Conservation (phyloP, 2,329 filamentous ascomycete species). For the Madurella mycetomatis region DNA sequence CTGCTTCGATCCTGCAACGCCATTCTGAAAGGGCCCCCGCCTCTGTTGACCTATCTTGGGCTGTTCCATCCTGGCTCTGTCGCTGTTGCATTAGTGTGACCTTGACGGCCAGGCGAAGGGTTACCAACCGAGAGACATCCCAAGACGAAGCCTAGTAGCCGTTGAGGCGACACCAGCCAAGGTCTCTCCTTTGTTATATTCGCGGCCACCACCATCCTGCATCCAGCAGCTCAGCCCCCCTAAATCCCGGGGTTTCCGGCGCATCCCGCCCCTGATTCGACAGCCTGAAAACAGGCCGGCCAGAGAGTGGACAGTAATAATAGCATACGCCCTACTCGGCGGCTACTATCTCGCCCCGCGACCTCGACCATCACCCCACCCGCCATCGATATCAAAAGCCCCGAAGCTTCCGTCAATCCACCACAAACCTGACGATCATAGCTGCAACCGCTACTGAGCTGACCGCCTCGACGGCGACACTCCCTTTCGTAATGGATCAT, state of each 20-base stretch:
- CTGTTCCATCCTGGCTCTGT: too few species aligned
- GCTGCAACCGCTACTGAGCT: neutral
- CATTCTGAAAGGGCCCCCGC: too few species aligned
- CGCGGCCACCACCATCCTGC: too few species aligned
- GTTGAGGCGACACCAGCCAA: too few species aligned
- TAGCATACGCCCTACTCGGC: constrained; percentile 13
- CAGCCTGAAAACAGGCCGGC: neutral
- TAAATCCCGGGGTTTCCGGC: constrained; percentile 13
- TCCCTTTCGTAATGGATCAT: constrained; percentile 42
- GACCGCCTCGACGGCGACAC: constrained; percentile 10
- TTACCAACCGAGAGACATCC: too few species aligned
- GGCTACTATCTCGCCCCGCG: constrained; percentile 8
- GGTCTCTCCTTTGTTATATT: too few species aligned
- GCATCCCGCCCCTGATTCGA: constrained; percentile 13
- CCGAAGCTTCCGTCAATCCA: neutral
- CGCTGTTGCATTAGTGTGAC: too few species aligned
- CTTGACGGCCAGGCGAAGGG: too few species aligned
- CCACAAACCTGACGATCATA: neutral
- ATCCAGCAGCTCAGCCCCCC: constrained; percentile 16
- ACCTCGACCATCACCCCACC: neutral
- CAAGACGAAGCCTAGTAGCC: too few species aligned
- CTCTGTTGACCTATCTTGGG: neutral
- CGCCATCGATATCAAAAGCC: neutral
- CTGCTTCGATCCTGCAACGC: too few species aligned
- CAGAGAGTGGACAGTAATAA: constrained; percentile 19